These are phyloP conservation scores for Blastobotrys elegans DNA, from an alignment of 1,139 yeast genomes.

Conservation along the genomic window DNA sequence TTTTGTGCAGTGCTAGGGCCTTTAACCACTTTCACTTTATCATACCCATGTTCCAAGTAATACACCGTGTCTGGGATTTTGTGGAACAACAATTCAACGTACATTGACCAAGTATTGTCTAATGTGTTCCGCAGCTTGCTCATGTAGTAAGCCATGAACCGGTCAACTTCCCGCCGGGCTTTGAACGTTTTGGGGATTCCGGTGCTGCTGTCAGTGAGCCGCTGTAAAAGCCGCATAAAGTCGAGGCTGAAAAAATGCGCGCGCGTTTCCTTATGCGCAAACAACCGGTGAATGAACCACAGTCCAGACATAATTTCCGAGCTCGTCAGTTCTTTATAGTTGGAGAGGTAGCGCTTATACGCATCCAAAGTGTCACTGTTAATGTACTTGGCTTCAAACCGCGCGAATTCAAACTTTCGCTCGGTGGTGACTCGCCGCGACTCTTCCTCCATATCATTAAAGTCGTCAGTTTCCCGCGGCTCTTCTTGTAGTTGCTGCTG, in stretches of 20 bases:
- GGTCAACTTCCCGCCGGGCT: constrained; percentile 56
- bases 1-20: constrained; percentile 15
- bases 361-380: constrained; percentile 44
- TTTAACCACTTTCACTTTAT: constrained; percentile 31
- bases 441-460: constrained; percentile 34
- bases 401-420: constrained; percentile 47
- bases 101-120: constrained; percentile 50
- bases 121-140: constrained; percentile 51
- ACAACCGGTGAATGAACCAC: constrained; percentile 65
- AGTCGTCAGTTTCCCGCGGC: constrained; percentile 41
- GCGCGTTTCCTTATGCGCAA: constrained; percentile 59
- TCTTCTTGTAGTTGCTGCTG: constrained; percentile 42
- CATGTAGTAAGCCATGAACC: constrained; percentile 65
- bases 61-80: constrained; percentile 47
- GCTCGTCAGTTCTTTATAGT: constrained; percentile 59
- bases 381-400: constrained; percentile 38
- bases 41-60: constrained; percentile 52
- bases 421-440: constrained; percentile 41
- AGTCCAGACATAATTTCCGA: constrained; percentile 47
- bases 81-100: constrained; percentile 65
- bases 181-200: constrained; percentile 36
- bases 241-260: constrained; percentile 66
- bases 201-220: constrained; percentile 37
- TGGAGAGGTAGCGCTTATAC: constrained; percentile 46
- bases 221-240: constrained; percentile 54